phyloP scores from a whole-genome alignment of 2,329 filamentous ascomycete species.

The Trichophyton verrucosum region DNA sequence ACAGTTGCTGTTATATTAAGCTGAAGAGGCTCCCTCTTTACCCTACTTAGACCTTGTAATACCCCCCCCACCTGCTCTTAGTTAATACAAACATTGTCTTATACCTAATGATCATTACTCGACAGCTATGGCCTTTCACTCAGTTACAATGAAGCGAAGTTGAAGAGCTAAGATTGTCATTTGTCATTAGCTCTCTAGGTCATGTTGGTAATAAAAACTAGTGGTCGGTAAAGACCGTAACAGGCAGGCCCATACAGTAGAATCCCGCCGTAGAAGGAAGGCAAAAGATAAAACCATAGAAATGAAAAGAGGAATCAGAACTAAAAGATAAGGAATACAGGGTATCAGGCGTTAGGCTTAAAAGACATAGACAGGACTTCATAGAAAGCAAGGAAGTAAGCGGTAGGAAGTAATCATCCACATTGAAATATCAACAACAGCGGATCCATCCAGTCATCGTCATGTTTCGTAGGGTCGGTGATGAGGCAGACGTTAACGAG shows the following conservation, averaged over 20 bases:
- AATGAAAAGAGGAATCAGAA: not conserved
- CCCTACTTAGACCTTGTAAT: not conserved
- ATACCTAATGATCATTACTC: not conserved
- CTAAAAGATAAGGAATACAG: not conserved
- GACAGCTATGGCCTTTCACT: not conserved
- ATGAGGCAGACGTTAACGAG: not conserved
- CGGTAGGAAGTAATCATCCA: not conserved
- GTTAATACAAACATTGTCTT: not conserved
- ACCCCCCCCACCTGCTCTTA: not conserved
- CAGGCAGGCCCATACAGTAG: not conserved
- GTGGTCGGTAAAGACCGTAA: not conserved
- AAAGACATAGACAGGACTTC: not conserved
- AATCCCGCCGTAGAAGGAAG: not conserved
- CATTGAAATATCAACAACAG: not conserved
- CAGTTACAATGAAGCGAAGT: not conserved
- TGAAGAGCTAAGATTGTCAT: not conserved
- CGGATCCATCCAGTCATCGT: not conserved
- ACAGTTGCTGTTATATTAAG: not conserved
- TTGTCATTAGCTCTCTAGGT: not conserved
- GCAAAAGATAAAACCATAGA: not conserved
- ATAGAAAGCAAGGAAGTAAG: not conserved
- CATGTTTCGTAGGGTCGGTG: not conserved
- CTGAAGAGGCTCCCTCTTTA: not conserved
- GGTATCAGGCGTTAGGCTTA: not conserved
- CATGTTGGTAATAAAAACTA: not conserved